phyloP scores from a whole-genome alignment of 495 filamentous ascomycete genomes.

The Podospora pseudopauciseta region DNA sequence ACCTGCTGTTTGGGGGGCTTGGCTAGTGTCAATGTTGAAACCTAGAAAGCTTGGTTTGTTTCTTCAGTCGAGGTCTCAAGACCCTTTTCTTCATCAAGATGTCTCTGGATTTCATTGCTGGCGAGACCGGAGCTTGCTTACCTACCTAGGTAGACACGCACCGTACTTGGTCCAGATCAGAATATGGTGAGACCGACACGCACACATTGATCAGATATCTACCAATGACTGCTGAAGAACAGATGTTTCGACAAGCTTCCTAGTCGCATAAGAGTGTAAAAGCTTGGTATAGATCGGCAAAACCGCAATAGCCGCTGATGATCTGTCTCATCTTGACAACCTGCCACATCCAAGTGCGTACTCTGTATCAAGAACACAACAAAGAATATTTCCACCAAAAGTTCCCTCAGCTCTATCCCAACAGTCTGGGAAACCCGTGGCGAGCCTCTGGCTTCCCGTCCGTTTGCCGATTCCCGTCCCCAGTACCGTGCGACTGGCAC shows the following conservation, averaged over 20 bases:
- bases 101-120: no score
- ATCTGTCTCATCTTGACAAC: neutral
- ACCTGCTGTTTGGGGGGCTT: constrained; percentile 23
- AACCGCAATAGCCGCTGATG: neutral
- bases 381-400: neutral
- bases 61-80: neutral
- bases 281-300: neutral
- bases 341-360: neutral
- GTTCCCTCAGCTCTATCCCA: neutral
- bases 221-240: no score
- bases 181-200: no score
- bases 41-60: neutral
- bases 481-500: neutral
- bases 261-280: neutral
- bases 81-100: neutral
- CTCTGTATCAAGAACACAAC: neutral
- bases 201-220: no score
- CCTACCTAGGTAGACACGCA: no score
- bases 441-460: neutral
- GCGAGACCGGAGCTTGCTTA: no score
- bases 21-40: constrained; percentile 13
- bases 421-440: neutral
- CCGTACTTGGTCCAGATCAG: no score
- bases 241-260: neutral
- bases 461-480: neutral